Base-by-base conservation (phyloP, 345 rosid genomes). In the Hevea brasiliensis region DNA sequence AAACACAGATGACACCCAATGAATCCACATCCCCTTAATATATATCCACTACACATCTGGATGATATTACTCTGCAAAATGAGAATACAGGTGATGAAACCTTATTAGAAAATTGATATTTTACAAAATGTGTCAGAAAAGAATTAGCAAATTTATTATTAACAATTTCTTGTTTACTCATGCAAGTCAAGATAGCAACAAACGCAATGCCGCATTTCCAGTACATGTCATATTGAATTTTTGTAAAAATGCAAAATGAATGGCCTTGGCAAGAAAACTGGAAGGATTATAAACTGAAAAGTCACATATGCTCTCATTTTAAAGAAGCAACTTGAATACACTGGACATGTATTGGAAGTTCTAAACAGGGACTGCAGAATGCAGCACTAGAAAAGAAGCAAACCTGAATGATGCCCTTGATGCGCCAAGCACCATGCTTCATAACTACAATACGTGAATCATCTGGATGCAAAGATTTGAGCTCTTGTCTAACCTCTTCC, bases 321-420 rank as follows among this genome's bases (percentile, higher is more conserved):
- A 66, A 65, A 20, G 13, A 32, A 32, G 37, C 37, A 32, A 32
- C 37, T 32, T 32, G 37, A 32, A 32, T 32, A n/a, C n/a, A n/a
- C 11, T 18, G 10, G 7, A 18, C 4, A 23, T 55, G 44, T 32
- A 66, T 42, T 21, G 26, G n/a, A 63, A 35, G 11, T 55, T 44
- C 61, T 26, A 70, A 67, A 54, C 9, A n/a, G n/a, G n/a, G n/a
- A n/a, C 37, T 1, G 37, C 37, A 32, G 37, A 2, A 32, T 32
- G 37, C 37, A 32, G 37, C 37, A 32, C 32, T 72, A 61, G 62
- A 72, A 75, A 29, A 45, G 60, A 59, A 58, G 65, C 70, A 65
- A 80, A 95, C 99, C 97, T 95, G 99, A 81, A 92, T 92, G 67
- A 95, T 88, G 84, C 99, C 99, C 85, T 95, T 95, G 88, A 95